A percentile compares a stretch with the other conserved stretches of the same genome.
These are phyloP conservation scores for Breynia disticha DNA, from an alignment of 441 rosid genomes.

Conservation along the genomic window DNA sequence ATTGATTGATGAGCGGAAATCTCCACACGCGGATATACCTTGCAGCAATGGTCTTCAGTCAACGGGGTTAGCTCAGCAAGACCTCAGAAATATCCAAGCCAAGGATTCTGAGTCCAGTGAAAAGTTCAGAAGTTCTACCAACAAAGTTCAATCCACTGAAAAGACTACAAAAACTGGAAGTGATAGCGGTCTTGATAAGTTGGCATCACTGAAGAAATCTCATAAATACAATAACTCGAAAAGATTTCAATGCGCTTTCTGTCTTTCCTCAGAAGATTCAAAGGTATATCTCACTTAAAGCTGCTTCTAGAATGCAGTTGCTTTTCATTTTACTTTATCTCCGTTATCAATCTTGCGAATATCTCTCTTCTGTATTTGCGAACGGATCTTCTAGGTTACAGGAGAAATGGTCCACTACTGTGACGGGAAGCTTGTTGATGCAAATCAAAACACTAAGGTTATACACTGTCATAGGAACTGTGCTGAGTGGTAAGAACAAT, in stretches of 20 bases:
- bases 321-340: background rate
- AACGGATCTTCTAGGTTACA: conserved; percentile 44
- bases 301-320: conserved; percentile 3
- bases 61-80: no score
- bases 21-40: no score
- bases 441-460: conserved; percentile 40
- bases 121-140: background rate
- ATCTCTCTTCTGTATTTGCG: conserved; percentile 10
- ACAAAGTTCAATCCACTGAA: conserved; percentile 15
- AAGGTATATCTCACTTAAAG: conserved; percentile 38
- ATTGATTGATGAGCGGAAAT: conserved; percentile 2
- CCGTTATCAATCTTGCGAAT: background rate
- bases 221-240: background rate
- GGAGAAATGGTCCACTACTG: conserved; percentile 76
- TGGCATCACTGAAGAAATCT: conserved; percentile 21
- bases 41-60: no score
- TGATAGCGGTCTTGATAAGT: conserved; percentile 14
- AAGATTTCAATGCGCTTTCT: conserved; percentile 54
- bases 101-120: no score
- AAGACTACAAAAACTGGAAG: conserved; percentile 13
- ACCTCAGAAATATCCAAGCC: no score
- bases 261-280: conserved; percentile 56
- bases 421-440: conserved; percentile 58
- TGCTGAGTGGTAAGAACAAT: conserved; percentile 66
- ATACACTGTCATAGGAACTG: conserved; percentile 78